Base-by-base conservation (phyloP, 1,284 basidiomycete genomes). In the Flammula alnicola region DNA sequence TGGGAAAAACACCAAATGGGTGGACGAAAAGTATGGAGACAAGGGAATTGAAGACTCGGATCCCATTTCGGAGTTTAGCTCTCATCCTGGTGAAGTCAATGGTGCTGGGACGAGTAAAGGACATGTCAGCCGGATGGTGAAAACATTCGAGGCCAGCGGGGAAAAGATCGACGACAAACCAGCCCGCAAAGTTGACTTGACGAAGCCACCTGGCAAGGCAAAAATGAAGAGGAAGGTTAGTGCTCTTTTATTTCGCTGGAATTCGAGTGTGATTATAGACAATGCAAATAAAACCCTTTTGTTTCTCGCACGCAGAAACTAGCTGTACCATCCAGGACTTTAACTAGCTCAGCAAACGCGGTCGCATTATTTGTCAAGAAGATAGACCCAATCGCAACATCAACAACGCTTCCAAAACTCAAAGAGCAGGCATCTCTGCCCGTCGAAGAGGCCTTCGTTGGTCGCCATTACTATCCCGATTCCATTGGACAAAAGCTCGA, bases 191-290 rank as follows among this genome's bases (percentile, higher is more conserved):
- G 31, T 46, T 16, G 33, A 54, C 8, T 27, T 49, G 5, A 8
- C 39, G 17, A 31, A 42, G n/a, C 14, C 17, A 22, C 38, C 23
- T 31, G 32, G 19, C 29, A 46, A 27, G 20, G 51, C 47, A 16
- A 47, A 39, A 11, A 47, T 20, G 17, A 54, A 49, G 52, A 49
- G 47, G 16, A 48, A 52, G 27, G 51, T 44, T 17, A 3, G 8
- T 14, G 5, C 16, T 26, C 17, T 3, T 39, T 27, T 16, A 8
- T n/a, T 39, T 10, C 16, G 12, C n/a, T 16, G 5, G 7, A 36
- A 27, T 16, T 14, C 7, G 39, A 5, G 5, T 5, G 29, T 42
- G 3, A 42, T 3, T 23, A n/a, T 14, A 11, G 16, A 22, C 23
- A 23, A 14, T 43, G 19, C 31, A 31, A 20, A 14, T 11, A 12